phyloP scores from a whole-genome alignment of 78 protist species.

The Isochrysis galbana region DNA sequence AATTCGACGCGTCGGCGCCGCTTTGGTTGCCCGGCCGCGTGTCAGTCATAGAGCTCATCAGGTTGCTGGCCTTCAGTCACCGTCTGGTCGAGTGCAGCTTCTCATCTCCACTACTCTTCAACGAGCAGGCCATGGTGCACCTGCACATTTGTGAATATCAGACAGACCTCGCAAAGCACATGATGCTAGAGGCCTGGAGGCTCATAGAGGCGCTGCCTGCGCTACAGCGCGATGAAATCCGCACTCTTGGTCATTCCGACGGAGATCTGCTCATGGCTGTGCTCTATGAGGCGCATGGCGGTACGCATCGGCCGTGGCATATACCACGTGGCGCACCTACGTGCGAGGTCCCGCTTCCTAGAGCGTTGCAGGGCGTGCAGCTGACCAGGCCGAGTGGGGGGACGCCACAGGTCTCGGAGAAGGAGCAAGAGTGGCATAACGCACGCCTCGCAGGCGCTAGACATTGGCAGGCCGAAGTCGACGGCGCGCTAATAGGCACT shows the following conservation, averaged over 20 bases:
- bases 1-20: not conserved
- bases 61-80: not conserved
- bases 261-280: not conserved
- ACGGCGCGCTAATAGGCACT: not conserved
- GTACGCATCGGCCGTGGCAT: not conserved
- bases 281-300: not conserved
- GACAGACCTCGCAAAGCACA: not conserved
- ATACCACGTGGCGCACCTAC: not conserved
- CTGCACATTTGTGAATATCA: not conserved
- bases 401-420: not conserved
- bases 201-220: not conserved
- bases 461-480: not conserved
- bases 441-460: not conserved
- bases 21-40: not conserved
- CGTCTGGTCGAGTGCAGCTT: not conserved
- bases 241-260: not conserved
- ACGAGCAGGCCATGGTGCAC: not conserved
- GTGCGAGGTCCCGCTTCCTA: not conserved
- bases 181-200: not conserved
- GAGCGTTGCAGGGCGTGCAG: not conserved
- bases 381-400: not conserved
- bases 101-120: not conserved
- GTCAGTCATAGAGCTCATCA: not conserved
- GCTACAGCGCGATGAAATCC: not conserved
- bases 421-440: not conserved